A percentile compares a stretch with the other conserved stretches of the same genome.
These are phyloP conservation scores for Saxophila tyrrhenica DNA, from an alignment of 495 filamentous ascomycete species.

Conservation along the genomic window DNA sequence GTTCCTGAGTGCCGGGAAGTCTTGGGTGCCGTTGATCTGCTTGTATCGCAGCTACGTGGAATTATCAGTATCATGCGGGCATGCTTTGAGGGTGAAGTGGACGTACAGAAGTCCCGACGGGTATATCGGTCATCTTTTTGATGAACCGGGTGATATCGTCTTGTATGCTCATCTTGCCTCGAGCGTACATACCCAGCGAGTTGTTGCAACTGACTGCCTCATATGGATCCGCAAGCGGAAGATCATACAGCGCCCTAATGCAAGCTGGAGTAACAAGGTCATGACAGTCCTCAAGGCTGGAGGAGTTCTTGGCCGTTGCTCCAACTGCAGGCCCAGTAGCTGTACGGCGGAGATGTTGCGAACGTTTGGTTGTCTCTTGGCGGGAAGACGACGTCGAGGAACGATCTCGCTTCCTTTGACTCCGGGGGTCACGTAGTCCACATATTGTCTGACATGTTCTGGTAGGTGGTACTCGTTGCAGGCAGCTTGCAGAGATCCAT, in stretches of 20 bases:
- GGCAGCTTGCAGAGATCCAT: neutral
- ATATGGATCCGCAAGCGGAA: neutral
- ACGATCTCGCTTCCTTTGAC: neutral
- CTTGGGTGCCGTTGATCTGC: neutral
- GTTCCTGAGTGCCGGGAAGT: neutral
- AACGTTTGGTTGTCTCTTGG: no score
- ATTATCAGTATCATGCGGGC: no score
- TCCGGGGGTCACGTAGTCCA: constrained; percentile 15
- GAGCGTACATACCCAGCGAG: no score
- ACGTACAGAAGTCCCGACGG: no score
- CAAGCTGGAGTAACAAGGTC: neutral
- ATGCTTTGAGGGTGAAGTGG: no score
- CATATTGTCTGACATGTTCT: neutral
- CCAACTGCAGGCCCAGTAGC: no score
- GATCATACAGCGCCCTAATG: neutral
- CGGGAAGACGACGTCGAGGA: no score
- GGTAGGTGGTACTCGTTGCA: constrained; percentile 12
- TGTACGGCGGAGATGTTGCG: no score
- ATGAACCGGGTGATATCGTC: neutral
- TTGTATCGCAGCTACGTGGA: neutral
- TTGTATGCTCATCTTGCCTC: neutral
- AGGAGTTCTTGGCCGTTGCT: no score
- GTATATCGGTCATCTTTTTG: neutral
- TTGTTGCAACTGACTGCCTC: neutral
- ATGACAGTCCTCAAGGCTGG: no score